Conservation (phyloP, 108 stramenopile species). For the Skeletonema costatum region DNA sequence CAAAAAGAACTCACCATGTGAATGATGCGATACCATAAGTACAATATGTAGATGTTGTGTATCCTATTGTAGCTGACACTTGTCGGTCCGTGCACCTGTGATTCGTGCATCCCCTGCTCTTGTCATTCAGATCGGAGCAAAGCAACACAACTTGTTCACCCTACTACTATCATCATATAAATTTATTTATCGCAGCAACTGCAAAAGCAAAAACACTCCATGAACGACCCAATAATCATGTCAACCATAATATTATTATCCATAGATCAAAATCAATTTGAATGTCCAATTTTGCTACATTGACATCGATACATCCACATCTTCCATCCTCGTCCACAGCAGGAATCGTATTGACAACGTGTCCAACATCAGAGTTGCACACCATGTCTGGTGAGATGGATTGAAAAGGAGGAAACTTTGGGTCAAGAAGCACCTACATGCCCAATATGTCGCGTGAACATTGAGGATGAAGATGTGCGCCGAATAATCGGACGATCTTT, state of each 20-base stretch:
- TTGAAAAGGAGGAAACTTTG: constrained; percentile 12
- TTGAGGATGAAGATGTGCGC: constrained; percentile 6
- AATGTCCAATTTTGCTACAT: neutral
- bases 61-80: no score
- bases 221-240: neutral
- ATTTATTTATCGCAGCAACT: no score
- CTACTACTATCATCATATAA: no score
- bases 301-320: neutral
- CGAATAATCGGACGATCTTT: constrained; percentile 9
- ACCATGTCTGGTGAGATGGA: constrained; percentile 18
- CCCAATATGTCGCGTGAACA: constrained; percentile 15
- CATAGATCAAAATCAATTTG: neutral
- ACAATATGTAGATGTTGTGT: no score
- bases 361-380: constrained; percentile 16
- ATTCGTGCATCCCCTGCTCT: no score
- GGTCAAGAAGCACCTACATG: constrained; percentile 11
- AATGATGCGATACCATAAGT: no score
- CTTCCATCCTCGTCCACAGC: neutral
- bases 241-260: neutral
- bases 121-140: no score
- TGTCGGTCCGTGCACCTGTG: no score
- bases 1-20: no score
- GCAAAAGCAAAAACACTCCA: no score
- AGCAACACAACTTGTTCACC: no score
- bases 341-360: neutral